phyloP scores from a whole-genome alignment of 257 asterid genomes.

The Phtheirospermum japonicum region DNA sequence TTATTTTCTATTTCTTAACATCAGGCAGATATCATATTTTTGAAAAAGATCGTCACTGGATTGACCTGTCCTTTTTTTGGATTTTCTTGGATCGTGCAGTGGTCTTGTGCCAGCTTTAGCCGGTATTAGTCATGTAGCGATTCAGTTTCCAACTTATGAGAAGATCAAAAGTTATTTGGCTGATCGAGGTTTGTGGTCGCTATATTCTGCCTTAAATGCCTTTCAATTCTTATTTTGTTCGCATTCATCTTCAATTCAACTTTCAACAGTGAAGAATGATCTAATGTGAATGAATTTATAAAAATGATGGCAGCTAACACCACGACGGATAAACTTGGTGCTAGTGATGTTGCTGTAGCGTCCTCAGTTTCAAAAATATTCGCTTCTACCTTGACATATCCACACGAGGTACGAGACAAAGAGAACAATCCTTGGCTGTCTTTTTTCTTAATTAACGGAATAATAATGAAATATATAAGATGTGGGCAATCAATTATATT shows the following conservation, averaged over 20 bases:
- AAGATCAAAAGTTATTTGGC: slow-evolving; percentile 81
- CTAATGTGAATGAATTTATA: slow-evolving; percentile 29
- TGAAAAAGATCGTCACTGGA: not conserved
- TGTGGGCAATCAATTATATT: too few relatives aligned
- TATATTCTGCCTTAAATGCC: slow-evolving; percentile 8
- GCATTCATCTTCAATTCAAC: slow-evolving; percentile 7
- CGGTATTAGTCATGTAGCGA: slow-evolving; percentile 93
- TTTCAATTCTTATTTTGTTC: slow-evolving; percentile 9
- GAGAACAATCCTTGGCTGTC: not conserved
- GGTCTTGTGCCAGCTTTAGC: slow-evolving; percentile 99
- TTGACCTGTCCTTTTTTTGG: slow-evolving; percentile 13
- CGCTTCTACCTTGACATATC: slow-evolving; percentile 94
- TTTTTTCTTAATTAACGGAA: too few relatives aligned
- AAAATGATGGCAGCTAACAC: slow-evolving; percentile 54
- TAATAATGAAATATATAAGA: too few relatives aligned
- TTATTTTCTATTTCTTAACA: slow-evolving; percentile 29
- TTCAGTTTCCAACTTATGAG: slow-evolving; percentile 94
- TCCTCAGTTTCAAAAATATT: slow-evolving; percentile 91
- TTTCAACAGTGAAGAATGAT: slow-evolving; percentile 11
- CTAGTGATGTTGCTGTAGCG: slow-evolving; percentile 85
- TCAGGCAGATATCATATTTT: slow-evolving; percentile 20
- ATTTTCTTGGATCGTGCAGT: slow-evolving; percentile 47
- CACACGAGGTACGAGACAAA: slow-evolving; percentile 41
- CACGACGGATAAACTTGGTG: slow-evolving; percentile 67
- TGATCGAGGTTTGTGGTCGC: slow-evolving; percentile 44